Base-by-base conservation (phyloP, 1,139 yeast genomes). In the Tardiomyces blankii region DNA sequence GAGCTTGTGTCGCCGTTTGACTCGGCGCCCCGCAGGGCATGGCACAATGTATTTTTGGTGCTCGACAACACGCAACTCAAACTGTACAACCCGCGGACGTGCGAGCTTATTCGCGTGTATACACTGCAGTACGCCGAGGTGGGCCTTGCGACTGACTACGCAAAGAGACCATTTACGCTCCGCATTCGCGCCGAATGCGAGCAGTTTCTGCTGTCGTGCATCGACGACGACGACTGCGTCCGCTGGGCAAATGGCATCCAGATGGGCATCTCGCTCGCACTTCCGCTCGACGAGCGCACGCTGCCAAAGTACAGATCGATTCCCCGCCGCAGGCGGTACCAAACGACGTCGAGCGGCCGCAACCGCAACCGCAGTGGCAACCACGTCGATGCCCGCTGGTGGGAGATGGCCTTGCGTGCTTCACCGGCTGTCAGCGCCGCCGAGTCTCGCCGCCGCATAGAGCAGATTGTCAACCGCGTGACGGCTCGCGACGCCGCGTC, bases 131-230 rank as follows among this genome's bases (percentile, higher is more conserved):
- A 80, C 59, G 81, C 85, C 19, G 77, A 72, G 52, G 62, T 80
- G 19, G 93, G 93, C 0, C 65, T 80, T 18, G 91, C 91, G 0
- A 63, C 73, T 5, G 93, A 83, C 60, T 83, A 83, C 62, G 71
- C 68, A 47, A 83, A 83, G 60, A 70, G 72, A 44, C 67, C 72
- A 16, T 70, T 75, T 58, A 81, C 77, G 1, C 62, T 83, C 42
- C 66, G 93, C 41, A 57, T 83, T 18, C 72, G 91, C 25, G 70
- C 77, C 13, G 91, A 83, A 61, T 75, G 75, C 42, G 85, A 80
- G 60, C 93, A 83, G 61, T 68, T 81, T 45, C 61, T 83, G 46
- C 53, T 83, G 9, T 72, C 73, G 43, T 80, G 80, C 53, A 60
- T 67, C 1, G 64, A 66, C 30, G 70, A 75, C 8, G 71, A 71